A percentile compares a stretch with the other conserved stretches of the same genome.
phyloP scores from a whole-genome alignment of 495 filamentous ascomycete genomes.

The Penicillium pancosmium region DNA sequence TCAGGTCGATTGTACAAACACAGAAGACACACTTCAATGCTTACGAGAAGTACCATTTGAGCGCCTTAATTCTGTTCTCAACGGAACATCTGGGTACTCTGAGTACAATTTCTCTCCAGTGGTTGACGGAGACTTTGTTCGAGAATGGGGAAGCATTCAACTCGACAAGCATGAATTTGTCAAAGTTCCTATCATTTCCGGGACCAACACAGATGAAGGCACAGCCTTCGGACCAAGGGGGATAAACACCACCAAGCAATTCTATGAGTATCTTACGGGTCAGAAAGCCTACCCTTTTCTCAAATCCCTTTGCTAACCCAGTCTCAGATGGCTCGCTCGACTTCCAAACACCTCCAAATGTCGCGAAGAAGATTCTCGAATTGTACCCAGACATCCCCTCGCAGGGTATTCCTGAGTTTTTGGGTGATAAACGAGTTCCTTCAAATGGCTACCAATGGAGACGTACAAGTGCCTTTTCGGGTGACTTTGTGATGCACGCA shows the following conservation, averaged over 20 bases:
- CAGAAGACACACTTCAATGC: slow-evolving; percentile 46
- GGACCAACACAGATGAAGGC: slow-evolving; percentile 55
- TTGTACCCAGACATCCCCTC: slow-evolving; percentile 54
- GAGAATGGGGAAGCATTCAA: slow-evolving; percentile 36
- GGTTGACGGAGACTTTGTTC: slow-evolving; percentile 56
- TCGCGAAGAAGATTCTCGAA: slow-evolving; percentile 46
- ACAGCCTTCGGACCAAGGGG: slow-evolving; percentile 44
- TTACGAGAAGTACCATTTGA: slow-evolving; percentile 50
- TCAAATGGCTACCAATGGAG: slow-evolving; percentile 49
- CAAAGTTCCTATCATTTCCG: slow-evolving; percentile 51
- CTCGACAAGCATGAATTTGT: slow-evolving; percentile 43
- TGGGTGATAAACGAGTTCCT: slow-evolving; percentile 43
- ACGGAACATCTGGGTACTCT: slow-evolving; percentile 32
- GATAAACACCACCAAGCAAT: slow-evolving; percentile 49
- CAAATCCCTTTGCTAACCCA: background rate
- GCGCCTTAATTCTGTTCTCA: slow-evolving; percentile 42
- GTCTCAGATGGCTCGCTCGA: slow-evolving; percentile 29
- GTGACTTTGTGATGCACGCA: slow-evolving; percentile 59
- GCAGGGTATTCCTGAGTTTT: slow-evolving; percentile 46
- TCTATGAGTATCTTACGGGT: slow-evolving; percentile 48
- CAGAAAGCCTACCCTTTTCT: slow-evolving; percentile 1
- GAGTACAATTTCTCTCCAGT: slow-evolving; percentile 45
- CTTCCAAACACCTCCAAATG: slow-evolving; percentile 31
- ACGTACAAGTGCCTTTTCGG: slow-evolving; percentile 54
- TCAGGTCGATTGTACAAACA: slow-evolving; percentile 37